Conservation (phyloP, 805 yeast genomes). For the Yarrowia hollandica region DNA sequence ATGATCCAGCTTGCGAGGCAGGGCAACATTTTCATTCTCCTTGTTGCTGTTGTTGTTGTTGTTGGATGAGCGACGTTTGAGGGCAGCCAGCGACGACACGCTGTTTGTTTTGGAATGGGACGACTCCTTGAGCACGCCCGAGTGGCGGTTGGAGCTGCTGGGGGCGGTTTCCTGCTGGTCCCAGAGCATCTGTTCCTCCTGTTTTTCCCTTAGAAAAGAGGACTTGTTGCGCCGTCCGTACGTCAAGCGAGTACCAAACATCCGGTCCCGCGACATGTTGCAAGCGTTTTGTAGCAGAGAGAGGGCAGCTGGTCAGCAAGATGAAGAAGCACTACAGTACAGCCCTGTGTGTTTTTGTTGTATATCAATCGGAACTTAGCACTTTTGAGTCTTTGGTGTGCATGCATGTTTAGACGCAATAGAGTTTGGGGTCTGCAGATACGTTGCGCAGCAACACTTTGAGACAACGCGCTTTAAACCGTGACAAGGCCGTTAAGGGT, state of each 20-base stretch:
- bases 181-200: slow-evolving; percentile 27
- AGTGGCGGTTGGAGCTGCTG: background rate
- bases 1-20: slow-evolving; percentile 6
- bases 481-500: background rate
- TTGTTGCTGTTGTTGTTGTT: background rate
- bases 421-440: slow-evolving; percentile 7
- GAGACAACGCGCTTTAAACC: background rate
- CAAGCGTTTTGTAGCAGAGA: background rate
- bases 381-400: background rate
- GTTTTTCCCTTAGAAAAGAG: slow-evolving; percentile 13
- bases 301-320: too few species aligned
- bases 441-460: slow-evolving; percentile 19
- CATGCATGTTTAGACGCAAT: background rate
- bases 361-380: background rate
- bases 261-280: slow-evolving; percentile 12
- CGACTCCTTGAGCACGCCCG: slow-evolving; percentile 20
- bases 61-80: slow-evolving; percentile 2
- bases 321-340: too few species aligned
- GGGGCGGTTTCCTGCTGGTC: slow-evolving; percentile 7
- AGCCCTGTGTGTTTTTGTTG: background rate
- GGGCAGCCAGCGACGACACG: slow-evolving; percentile 4
- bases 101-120: slow-evolving; percentile 22
- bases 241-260: slow-evolving; percentile 17
- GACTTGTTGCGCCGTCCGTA: slow-evolving; percentile 25
- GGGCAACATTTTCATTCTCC: slow-evolving; percentile 1